Evolutionary conservation across 176 grass and related monocot genomes (phyloP).

Genomic region (Luzula sylvatica): DNA sequence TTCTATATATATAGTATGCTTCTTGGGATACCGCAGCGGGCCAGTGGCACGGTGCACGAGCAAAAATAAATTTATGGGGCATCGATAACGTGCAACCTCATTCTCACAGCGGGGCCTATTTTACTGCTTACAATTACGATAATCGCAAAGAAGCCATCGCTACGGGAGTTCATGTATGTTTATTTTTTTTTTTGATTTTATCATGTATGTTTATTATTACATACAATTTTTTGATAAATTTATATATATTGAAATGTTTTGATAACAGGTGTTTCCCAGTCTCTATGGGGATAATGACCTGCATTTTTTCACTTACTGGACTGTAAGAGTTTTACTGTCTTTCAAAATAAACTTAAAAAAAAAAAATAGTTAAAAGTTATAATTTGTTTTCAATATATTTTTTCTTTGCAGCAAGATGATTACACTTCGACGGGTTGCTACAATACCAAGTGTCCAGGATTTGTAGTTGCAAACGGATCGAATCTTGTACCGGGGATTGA

Average conservation of each 20-base stretch:
- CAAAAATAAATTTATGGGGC: constrained; percentile 22
- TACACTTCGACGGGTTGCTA: constrained; percentile 21
- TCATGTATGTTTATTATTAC: background rate
- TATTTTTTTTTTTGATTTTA: background rate
- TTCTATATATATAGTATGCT: no score
- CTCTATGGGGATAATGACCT: constrained; percentile 15
- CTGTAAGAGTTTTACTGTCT: background rate
- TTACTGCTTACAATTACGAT: background rate
- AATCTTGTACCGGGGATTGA: constrained; percentile 20
- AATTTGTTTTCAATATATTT: background rate
- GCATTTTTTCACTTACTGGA: constrained; percentile 24
- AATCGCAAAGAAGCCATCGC: background rate
- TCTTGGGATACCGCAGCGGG: no score
- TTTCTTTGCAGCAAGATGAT: constrained; percentile 5
- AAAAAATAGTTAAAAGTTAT: background rate
- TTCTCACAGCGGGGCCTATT: constrained; percentile 2
- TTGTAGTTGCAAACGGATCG: constrained; percentile 19
- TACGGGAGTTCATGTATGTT: constrained; percentile 21
- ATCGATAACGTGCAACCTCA: background rate
- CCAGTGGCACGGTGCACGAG: constrained; percentile 18
- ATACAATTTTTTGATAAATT: background rate
- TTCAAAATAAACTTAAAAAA: no score
- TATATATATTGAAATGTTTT: background rate
- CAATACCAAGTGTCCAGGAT: constrained; percentile 20
- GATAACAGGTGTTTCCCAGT: background rate